phyloP scores from a whole-genome alignment of 768 basidiomycete genomes.

The Macrocybe gigantea region DNA sequence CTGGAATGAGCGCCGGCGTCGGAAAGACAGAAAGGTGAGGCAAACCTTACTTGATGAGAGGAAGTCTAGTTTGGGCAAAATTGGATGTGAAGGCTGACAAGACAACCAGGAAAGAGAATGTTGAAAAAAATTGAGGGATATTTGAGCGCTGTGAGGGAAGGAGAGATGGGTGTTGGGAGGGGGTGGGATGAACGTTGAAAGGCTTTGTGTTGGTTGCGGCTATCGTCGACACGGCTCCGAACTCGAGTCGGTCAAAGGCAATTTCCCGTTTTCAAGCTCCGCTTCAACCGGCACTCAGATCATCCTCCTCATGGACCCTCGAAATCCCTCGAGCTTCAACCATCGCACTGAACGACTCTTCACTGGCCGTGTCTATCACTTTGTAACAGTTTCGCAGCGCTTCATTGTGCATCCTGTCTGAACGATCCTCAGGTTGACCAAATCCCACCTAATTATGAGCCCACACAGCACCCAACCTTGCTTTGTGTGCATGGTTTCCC shows the following conservation, averaged over 20 bases:
- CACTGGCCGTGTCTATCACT: constrained; percentile 64
- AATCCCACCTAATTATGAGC: constrained; percentile 37
- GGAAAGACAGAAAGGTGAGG: constrained; percentile 6
- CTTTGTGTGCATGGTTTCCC: constrained; percentile 83
- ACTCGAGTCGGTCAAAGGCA: constrained; percentile 4
- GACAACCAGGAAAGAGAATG: constrained; percentile 14
- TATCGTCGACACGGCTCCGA: constrained; percentile 19
- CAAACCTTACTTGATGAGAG: constrained; percentile 29
- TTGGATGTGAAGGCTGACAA: constrained; percentile 3
- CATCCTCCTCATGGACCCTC: constrained; percentile 30
- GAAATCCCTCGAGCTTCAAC: constrained; percentile 39
- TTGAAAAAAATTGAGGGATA: constrained; percentile 16
- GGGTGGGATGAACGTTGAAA: constrained; percentile 5
- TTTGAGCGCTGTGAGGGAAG: constrained; percentile 8
- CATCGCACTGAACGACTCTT: constrained; percentile 46
- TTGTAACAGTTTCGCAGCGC: constrained; percentile 28
- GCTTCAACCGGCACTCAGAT: constrained; percentile 7
- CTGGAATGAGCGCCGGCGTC: constrained; percentile 10
- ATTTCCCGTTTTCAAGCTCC: constrained; percentile 15
- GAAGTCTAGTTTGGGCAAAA: background rate
- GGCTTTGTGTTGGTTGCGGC: constrained; percentile 11
- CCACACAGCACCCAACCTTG: constrained; percentile 40
- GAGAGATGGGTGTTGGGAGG: constrained; percentile 3
- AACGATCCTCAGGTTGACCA: constrained; percentile 43
- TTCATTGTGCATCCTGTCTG: background rate